These are phyloP conservation scores for Cyclaneusma minus DNA, from an alignment of 2,329 filamentous ascomycete species.

Conservation along the genomic window DNA sequence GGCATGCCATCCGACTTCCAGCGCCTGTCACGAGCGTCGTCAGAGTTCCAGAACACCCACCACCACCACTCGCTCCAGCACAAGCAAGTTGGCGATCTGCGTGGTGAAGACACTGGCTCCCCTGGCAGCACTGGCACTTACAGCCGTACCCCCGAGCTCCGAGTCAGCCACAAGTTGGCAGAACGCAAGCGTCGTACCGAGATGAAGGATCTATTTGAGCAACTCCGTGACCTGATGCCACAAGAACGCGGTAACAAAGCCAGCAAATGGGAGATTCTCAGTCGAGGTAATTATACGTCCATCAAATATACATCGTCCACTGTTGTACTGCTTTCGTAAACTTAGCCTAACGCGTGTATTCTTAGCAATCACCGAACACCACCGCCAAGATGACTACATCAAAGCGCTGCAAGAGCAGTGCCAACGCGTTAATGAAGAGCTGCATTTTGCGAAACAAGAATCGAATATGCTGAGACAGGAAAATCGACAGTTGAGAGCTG, in stretches of 20 bases:
- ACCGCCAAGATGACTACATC: background rate
- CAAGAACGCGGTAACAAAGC: conserved; percentile 72
- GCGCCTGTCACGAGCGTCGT: conserved; percentile 29
- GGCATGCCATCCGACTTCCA: conserved; percentile 26
- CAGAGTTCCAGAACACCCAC: conserved; percentile 29
- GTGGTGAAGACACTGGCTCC: conserved; percentile 39
- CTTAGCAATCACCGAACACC: background rate
- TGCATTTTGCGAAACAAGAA: conserved; percentile 9
- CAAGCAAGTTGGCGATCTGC: conserved; percentile 51
- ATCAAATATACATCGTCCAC: no score
- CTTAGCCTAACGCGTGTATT: no score
- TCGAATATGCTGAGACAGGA: background rate
- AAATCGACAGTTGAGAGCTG: conserved; percentile 12
- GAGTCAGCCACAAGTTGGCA: conserved; percentile 72
- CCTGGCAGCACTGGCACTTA: conserved; percentile 53
- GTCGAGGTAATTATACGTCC: conserved; percentile 66
- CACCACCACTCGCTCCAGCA: conserved; percentile 69
- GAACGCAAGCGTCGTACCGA: conserved; percentile 73
- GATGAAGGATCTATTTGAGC: conserved; percentile 80
- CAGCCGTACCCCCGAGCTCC: conserved; percentile 66
- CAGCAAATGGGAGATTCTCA: conserved; percentile 80
- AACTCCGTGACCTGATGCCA: conserved; percentile 62
- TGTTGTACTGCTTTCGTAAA: no score
- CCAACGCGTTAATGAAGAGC: conserved; percentile 4
- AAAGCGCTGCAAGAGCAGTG: background rate